Evolutionary conservation across 305 asterid species (phyloP).

Genomic region (Plantago coronopus): DNA sequence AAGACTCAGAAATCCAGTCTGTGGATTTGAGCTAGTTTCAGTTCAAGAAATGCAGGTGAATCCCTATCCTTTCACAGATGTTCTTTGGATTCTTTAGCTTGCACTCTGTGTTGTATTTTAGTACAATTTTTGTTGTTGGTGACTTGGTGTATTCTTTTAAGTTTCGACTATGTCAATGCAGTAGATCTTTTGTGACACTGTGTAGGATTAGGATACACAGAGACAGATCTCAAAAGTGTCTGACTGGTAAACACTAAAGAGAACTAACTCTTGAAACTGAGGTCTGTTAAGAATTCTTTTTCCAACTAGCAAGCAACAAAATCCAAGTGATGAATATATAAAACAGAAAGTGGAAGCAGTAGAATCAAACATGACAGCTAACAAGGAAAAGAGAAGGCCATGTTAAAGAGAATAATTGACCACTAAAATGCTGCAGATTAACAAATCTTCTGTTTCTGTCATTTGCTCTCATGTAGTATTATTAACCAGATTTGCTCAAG

Average conservation of each 20-base stretch:
- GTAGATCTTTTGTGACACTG: too few species aligned
- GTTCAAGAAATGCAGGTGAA: constrained; percentile 36
- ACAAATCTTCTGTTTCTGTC: constrained; percentile 26
- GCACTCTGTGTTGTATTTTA: constrained; percentile 5
- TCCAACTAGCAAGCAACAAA: constrained; percentile 35
- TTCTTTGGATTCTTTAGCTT: constrained; percentile 29
- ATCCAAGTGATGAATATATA: constrained; percentile 37
- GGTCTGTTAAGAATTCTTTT: constrained; percentile 38
- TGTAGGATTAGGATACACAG: too few species aligned
- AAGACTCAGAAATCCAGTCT: constrained; percentile 49
- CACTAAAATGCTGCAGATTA: constrained; percentile 24
- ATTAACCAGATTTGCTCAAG: constrained; percentile 9
- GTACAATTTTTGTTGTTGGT: constrained; percentile 1
- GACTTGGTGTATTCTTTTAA: background rate
- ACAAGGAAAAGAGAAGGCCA: constrained; percentile 15
- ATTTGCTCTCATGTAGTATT: constrained; percentile 8
- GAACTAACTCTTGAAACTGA: constrained; percentile 23
- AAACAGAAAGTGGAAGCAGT: constrained; percentile 15
- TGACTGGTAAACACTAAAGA: constrained; percentile 40
- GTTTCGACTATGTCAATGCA: too few species aligned
- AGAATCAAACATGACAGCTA: constrained; percentile 15
- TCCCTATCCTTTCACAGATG: constrained; percentile 33
- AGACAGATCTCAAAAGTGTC: constrained; percentile 23
- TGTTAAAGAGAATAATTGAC: constrained; percentile 16
- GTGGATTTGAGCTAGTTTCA: constrained; percentile 26